Conservation (phyloP, 331 rosid species). For the Telfairia occidentalis region DNA sequence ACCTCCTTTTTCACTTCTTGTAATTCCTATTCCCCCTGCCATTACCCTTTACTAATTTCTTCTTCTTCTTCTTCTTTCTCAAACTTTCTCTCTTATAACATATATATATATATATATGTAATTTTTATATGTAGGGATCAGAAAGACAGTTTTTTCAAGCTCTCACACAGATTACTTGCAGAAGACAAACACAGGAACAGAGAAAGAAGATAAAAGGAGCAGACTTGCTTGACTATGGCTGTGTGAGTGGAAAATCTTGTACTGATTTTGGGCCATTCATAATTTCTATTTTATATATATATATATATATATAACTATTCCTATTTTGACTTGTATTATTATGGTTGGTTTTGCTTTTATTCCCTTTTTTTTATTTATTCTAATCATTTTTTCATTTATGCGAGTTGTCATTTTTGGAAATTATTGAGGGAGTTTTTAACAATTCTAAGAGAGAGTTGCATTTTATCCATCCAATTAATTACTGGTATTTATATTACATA, state of each 20-base stretch:
- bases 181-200: neutral
- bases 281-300: neutral
- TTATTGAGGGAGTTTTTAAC: neutral
- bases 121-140: neutral
- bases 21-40: slow-evolving; percentile 7
- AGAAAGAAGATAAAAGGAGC: neutral
- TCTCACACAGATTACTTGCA: neutral
- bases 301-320: neutral
- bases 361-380: neutral
- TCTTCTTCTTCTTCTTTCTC: neutral
- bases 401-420: neutral
- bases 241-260: neutral
- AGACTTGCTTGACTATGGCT: slow-evolving; percentile 3
- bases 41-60: neutral
- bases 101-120: neutral
- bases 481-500: neutral
- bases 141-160: neutral
- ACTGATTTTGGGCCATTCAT: neutral
- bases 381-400: neutral
- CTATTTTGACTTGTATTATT: neutral
- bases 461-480: neutral
- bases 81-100: neutral
- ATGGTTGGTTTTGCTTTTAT: neutral
- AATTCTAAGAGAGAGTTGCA: too few species aligned
- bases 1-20: neutral